Conservation (phyloP, 352 stramenopile species). For the Globisporangium okanoganense region DNA sequence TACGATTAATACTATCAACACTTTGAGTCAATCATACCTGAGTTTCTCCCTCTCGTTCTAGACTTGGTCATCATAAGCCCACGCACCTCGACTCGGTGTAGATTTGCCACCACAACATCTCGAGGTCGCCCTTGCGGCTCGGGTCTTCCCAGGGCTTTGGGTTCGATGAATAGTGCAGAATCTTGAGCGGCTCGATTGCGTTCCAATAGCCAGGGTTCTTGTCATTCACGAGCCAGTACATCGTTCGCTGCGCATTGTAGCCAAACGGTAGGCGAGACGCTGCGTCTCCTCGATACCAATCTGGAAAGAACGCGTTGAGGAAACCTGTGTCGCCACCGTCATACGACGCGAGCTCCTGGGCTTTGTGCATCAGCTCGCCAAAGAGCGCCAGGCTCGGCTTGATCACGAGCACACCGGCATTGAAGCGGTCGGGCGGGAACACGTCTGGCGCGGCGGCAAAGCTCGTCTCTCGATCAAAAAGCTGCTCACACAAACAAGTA, state of each 20-base stretch:
- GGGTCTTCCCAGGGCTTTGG: constrained; percentile 41
- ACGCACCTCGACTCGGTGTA: constrained; percentile 30
- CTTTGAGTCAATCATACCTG: neutral
- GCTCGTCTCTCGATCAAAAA: constrained; percentile 47
- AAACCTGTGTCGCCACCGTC: constrained; percentile 83
- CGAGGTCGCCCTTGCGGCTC: constrained; percentile 33
- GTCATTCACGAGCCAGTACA: constrained; percentile 77
- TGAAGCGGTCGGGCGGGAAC: constrained; percentile 84
- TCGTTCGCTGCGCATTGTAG: constrained; percentile 82
- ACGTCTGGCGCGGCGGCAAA: constrained; percentile 82
- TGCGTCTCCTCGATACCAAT: constrained; percentile 56
- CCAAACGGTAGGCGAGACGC: constrained; percentile 56
- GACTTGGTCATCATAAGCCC: constrained; percentile 8
- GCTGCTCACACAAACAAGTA: constrained; percentile 4
- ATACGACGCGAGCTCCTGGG: constrained; percentile 45
- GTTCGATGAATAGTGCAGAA: constrained; percentile 37
- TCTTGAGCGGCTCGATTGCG: constrained; percentile 37
- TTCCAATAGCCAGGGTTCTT: constrained; percentile 75
- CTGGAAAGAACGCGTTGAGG: constrained; percentile 79
- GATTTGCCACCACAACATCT: constrained; percentile 43
- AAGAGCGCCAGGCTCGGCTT: constrained; percentile 41
- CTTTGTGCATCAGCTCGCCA: constrained; percentile 45
- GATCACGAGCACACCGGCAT: constrained; percentile 77
- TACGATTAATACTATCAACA: neutral
- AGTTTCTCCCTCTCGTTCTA: neutral